A percentile compares a stretch with the other conserved stretches of the same genome.
Evolutionary conservation across 1,139 yeast genomes (phyloP).

Genomic region (Kodamaea sp.): DNA sequence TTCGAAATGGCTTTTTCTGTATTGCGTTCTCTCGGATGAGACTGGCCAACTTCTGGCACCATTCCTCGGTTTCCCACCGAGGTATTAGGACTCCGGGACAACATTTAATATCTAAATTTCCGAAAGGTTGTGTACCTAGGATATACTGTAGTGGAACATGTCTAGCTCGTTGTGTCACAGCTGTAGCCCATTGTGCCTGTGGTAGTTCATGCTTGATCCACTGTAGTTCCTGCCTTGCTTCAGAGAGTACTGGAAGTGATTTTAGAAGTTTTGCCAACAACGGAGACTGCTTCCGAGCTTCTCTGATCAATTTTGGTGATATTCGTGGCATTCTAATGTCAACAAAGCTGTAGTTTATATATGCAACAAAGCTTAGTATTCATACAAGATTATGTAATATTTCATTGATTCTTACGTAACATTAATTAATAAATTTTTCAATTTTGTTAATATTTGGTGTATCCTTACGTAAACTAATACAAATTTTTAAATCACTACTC

Average conservation of each 20-base stretch:
- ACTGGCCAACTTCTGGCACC: constrained; percentile 52
- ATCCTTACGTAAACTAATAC: background rate
- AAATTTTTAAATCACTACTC: background rate
- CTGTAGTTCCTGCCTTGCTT: constrained; percentile 33
- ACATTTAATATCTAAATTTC: constrained; percentile 58
- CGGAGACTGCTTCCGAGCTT: constrained; percentile 25
- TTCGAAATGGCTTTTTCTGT: constrained; percentile 12
- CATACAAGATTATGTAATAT: background rate
- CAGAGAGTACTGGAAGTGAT: constrained; percentile 27
- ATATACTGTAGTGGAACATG: constrained; percentile 78
- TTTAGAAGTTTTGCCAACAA: constrained; percentile 32
- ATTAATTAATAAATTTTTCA: background rate
- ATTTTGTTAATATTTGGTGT: background rate
- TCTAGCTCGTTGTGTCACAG: constrained; percentile 37
- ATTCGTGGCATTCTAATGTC: constrained; percentile 29
- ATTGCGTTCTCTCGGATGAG: background rate
- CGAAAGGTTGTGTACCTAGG: constrained; percentile 85
- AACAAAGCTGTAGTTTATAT: background rate
- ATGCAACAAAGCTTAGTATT: background rate
- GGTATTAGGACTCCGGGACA: constrained; percentile 74
- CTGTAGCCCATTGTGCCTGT: constrained; percentile 29
- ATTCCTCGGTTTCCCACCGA: constrained; percentile 94
- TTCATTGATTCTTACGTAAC: background rate
- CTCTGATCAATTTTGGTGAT: constrained; percentile 25
- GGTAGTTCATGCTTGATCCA: constrained; percentile 45